These are phyloP conservation scores for Berberis thunbergii DNA, from an alignment of 164 flowering plant genomes.

Conservation along the genomic window DNA sequence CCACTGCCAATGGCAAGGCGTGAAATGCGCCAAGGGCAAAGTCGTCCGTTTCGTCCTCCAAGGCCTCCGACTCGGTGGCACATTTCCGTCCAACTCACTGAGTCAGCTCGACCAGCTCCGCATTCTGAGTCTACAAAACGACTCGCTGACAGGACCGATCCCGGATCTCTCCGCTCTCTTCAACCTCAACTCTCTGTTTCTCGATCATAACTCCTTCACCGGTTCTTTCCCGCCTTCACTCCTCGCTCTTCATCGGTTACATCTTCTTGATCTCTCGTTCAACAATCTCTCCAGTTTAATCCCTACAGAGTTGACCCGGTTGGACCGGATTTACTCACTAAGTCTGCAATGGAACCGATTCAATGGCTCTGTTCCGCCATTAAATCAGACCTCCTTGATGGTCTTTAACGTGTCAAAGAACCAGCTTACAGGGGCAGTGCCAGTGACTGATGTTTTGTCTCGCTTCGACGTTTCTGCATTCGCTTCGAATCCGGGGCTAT, in stretches of 20 bases:
- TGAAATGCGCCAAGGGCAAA: conserved; percentile 36
- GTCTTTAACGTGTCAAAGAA: conserved; percentile 65
- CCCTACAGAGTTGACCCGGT: conserved; percentile 28
- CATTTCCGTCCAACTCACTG: conserved; percentile 41
- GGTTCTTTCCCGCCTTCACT: conserved; percentile 67
- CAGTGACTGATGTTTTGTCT: conserved; percentile 43
- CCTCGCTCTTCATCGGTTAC: conserved; percentile 47
- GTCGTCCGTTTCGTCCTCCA: conserved; percentile 51
- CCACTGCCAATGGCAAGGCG: conserved; percentile 68
- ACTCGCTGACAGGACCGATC: conserved; percentile 72
- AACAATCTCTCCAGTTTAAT: conserved; percentile 53
- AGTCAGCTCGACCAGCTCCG: conserved; percentile 63
- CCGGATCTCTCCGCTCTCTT: conserved; percentile 63
- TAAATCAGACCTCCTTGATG: conserved; percentile 58
- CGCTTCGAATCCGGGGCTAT: conserved; percentile 52
- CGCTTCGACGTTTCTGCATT: conserved; percentile 39
- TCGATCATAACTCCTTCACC: conserved; percentile 56
- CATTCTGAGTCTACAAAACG: conserved; percentile 61
- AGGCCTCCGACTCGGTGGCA: conserved; percentile 35
- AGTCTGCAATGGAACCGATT: conserved; percentile 56
- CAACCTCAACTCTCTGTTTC: conserved; percentile 74
- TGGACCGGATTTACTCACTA: conserved; percentile 47
- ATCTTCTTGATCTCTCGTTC: conserved; percentile 56
- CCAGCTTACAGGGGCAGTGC: conserved; percentile 55
- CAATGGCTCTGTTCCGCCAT: conserved; percentile 55